Percentiles rank a stretch among this genome's conserved stretches.
Evolutionary conservation across 2,329 filamentous ascomycete species (phyloP).

Genomic region (Diaporthe vaccinii): DNA sequence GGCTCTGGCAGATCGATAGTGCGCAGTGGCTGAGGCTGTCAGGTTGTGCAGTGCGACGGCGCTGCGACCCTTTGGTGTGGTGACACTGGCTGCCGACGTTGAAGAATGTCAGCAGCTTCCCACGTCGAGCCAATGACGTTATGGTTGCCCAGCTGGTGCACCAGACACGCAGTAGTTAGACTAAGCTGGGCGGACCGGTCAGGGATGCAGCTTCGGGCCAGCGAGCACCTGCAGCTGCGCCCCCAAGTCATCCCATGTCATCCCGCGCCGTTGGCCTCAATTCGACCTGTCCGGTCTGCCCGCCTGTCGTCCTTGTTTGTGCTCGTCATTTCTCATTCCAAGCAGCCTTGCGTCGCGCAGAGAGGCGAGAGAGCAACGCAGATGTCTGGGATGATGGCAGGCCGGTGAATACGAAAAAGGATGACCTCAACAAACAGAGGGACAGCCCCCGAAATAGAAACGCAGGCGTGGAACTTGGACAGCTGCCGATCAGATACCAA

Average conservation of each 20-base stretch:
- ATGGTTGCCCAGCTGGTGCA: neutral
- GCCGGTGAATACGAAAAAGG: conserved; percentile 7
- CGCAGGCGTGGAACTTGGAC: conserved; percentile 7
- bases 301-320: neutral
- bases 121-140: conserved; percentile 23
- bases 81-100: conserved; percentile 5
- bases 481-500: conserved; percentile 6
- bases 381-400: conserved; percentile 8
- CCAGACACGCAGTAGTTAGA: neutral
- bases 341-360: neutral
- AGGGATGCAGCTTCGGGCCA: conserved; percentile 1
- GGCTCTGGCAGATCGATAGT: conserved; percentile 1
- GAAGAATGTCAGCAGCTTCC: conserved; percentile 2
- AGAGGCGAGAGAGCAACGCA: neutral
- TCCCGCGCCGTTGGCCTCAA: conserved; percentile 11
- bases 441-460: conserved; percentile 28
- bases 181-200: neutral
- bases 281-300: neutral
- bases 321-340: conserved; percentile 25
- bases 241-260: conserved; percentile 1
- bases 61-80: neutral
- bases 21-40: conserved; percentile 9
- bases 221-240: conserved; percentile 11
- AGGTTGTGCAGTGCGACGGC: neutral
- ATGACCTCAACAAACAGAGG: conserved; percentile 25